Evolutionary conservation across 805 yeast genomes (phyloP).

Genomic region (Yamadazyma philogaea): DNA sequence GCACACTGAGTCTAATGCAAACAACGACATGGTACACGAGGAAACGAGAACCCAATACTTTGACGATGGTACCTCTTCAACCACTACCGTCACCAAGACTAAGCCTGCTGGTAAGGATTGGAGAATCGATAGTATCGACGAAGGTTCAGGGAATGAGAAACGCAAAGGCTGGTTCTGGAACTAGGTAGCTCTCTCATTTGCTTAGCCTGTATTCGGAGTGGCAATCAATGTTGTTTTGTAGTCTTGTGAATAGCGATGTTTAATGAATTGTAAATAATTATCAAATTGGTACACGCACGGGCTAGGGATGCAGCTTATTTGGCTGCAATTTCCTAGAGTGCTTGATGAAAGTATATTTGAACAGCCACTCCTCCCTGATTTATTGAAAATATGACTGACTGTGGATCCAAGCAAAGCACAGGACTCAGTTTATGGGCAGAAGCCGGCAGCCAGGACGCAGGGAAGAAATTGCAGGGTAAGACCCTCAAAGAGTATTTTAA

Average conservation of each 20-base stretch:
- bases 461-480: too few relatives aligned
- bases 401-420: too few relatives aligned
- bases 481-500: too few relatives aligned
- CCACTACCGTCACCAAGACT: slow-evolving; percentile 27
- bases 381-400: too few relatives aligned
- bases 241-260: not conserved
- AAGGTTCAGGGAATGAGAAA: slow-evolving; percentile 18
- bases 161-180: slow-evolving; percentile 27
- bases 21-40: slow-evolving; percentile 26
- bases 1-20: slow-evolving; percentile 18
- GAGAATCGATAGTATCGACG: slow-evolving; percentile 24
- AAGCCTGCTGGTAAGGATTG: slow-evolving; percentile 32
- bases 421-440: too few relatives aligned
- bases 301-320: not conserved
- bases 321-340: not conserved
- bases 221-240: not conserved
- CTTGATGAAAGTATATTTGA: too few relatives aligned
- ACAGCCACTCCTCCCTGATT: too few relatives aligned
- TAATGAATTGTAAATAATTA: not conserved
- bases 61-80: slow-evolving; percentile 35
- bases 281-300: not conserved
- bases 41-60: slow-evolving; percentile 33
- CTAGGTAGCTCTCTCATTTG: not conserved
- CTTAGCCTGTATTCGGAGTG: not conserved
- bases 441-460: too few relatives aligned